phyloP scores from a whole-genome alignment of 2,329 filamentous ascomycete species.

The Didymella sp. region DNA sequence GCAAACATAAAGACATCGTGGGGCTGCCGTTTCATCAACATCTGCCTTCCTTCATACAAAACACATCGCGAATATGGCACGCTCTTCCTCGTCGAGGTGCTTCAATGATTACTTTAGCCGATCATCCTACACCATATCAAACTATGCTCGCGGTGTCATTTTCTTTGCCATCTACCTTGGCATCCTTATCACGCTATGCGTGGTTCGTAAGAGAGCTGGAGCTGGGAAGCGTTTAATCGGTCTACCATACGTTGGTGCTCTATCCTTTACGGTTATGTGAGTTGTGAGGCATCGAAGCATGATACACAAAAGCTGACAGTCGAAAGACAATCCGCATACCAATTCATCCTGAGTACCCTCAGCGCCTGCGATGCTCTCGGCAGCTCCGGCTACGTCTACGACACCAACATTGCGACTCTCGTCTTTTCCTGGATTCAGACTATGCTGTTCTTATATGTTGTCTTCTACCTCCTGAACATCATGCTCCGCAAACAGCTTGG shows the following conservation, averaged over 20 bases:
- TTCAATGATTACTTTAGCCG: not conserved
- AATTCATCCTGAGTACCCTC: conserved; percentile 3
- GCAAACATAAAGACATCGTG: not conserved
- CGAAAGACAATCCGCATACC: not conserved
- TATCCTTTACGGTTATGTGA: conserved; percentile 30
- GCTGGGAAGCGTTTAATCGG: conserved; percentile 34
- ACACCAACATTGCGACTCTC: conserved; percentile 18
- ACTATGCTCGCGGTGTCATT: conserved; percentile 2
- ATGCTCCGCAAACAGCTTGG: conserved; percentile 32
- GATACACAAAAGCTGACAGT: not conserved
- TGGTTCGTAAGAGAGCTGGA: conserved; percentile 28
- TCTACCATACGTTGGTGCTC: conserved; percentile 21
- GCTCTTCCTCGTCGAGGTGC: conserved; percentile 6
- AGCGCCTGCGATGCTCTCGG: not conserved
- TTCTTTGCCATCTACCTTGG: conserved; percentile 26
- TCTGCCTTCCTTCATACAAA: not conserved
- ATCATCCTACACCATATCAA: not conserved
- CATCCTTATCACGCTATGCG: conserved; percentile 24
- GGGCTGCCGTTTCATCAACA: not conserved
- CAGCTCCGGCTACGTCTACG: not conserved
- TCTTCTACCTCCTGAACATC: conserved; percentile 35
- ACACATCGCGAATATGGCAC: not conserved
- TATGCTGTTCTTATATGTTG: conserved; percentile 35
- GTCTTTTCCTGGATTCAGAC: conserved; percentile 31
- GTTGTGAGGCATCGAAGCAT: not conserved